These are phyloP conservation scores for Teunomyces cretensis DNA, from an alignment of 805 yeast genomes.

Conservation along the genomic window DNA sequence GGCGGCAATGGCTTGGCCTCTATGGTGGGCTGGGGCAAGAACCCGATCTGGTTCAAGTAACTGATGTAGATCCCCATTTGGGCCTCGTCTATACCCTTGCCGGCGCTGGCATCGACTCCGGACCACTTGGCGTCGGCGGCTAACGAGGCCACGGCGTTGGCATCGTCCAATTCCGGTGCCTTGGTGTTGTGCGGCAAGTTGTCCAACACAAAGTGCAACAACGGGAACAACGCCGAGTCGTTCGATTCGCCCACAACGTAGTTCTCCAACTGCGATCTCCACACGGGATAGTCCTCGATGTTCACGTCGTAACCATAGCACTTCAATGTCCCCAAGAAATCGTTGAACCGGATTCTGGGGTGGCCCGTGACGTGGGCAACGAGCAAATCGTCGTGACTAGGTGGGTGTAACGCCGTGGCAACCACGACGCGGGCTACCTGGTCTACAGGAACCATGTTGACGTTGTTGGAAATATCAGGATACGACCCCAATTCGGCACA, in stretches of 20 bases:
- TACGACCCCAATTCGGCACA: conserved; percentile 81
- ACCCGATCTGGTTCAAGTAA: conserved; percentile 78
- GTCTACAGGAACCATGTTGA: conserved; percentile 97
- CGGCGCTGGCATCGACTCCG: conserved; percentile 64
- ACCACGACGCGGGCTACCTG: conserved; percentile 92
- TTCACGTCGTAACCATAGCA: conserved; percentile 71
- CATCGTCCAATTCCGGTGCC: conserved; percentile 94
- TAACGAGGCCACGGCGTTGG: conserved; percentile 74
- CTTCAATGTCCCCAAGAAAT: conserved; percentile 64
- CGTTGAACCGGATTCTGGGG: conserved; percentile 81
- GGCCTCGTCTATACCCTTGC: conserved; percentile 68
- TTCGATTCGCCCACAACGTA: conserved; percentile 65
- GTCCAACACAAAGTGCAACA: conserved; percentile 91
- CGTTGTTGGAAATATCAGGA: conserved; percentile 84
- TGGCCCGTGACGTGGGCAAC: conserved; percentile 98
- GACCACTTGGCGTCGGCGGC: conserved; percentile 59
- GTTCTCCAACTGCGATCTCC: conserved; percentile 77
- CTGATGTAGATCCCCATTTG: conserved; percentile 77
- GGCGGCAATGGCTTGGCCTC: conserved; percentile 53
- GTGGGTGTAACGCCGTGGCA: conserved; percentile 80
- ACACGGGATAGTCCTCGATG: conserved; percentile 64
- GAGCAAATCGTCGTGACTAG: conserved; percentile 48
- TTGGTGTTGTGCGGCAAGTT: conserved; percentile 86
- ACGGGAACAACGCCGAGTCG: conserved; percentile 88
- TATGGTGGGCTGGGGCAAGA: conserved; percentile 61